These are phyloP conservation scores for Saururus chinensis DNA, from an alignment of 164 flowering plant species.

Conservation along the genomic window DNA sequence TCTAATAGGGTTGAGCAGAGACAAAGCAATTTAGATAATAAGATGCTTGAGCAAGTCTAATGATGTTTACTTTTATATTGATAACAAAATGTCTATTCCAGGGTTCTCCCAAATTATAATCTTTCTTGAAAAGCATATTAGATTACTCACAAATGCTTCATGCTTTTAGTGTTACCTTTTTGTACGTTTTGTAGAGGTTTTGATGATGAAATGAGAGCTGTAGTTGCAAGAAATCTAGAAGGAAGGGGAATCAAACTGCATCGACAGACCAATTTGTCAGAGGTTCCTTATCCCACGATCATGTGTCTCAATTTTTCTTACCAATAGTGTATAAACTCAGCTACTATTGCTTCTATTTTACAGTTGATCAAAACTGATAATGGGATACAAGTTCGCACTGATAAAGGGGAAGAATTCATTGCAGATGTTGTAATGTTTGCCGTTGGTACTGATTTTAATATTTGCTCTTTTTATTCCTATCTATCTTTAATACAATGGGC, in stretches of 20 bases:
- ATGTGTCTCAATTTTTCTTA: not conserved
- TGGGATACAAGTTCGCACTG: slow-evolving; percentile 74
- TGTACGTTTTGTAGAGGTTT: slow-evolving; percentile 55
- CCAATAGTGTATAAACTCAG: slow-evolving; percentile 1
- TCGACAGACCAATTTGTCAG: slow-evolving; percentile 43
- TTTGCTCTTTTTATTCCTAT: not conserved
- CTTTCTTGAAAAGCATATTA: no score
- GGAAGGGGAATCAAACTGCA: slow-evolving; percentile 87
- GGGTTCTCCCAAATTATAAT: not conserved
- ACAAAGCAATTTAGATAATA: not conserved
- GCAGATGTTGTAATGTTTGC: slow-evolving; percentile 97
- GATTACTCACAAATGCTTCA: not conserved
- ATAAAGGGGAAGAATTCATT: slow-evolving; percentile 68
- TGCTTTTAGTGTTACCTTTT: not conserved
- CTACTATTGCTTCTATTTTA: slow-evolving; percentile 5
- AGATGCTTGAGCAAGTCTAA: no score
- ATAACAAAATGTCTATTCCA: no score
- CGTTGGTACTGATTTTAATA: slow-evolving; percentile 46
- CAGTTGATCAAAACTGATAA: slow-evolving; percentile 71
- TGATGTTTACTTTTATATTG: no score
- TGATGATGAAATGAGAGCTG: slow-evolving; percentile 95
- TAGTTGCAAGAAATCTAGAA: slow-evolving; percentile 82
- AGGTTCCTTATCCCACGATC: not conserved
- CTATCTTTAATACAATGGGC: not conserved
- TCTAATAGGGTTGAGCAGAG: not conserved